Conservation (phyloP, 768 basidiomycete species). For the button mushroom (Agaricus bisporus) region DNA sequence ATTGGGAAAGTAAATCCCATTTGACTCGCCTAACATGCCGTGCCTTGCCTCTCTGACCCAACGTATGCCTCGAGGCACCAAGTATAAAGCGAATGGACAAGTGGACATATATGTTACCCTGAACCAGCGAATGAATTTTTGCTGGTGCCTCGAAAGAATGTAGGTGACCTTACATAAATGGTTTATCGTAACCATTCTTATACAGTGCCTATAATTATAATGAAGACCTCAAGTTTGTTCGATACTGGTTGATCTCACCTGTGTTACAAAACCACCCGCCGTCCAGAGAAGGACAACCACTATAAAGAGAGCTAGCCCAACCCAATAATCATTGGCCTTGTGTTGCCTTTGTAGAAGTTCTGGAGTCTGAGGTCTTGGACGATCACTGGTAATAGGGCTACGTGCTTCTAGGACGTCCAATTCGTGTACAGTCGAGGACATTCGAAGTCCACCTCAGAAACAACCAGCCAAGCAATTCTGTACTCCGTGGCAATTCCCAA, state of each 20-base stretch:
- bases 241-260: slow-evolving; percentile 56
- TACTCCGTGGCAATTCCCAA: no score
- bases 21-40: background rate
- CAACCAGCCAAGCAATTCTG: no score
- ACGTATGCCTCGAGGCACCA: slow-evolving; percentile 23
- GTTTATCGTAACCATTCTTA: slow-evolving; percentile 73
- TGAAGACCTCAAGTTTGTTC: background rate
- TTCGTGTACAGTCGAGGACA: no score
- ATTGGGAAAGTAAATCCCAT: background rate
- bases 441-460: no score
- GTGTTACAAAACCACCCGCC: slow-evolving; percentile 77
- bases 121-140: background rate
- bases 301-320: slow-evolving; percentile 66
- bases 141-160: background rate
- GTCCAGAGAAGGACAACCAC: slow-evolving; percentile 87
- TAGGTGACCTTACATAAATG: slow-evolving; percentile 66
- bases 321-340: slow-evolving; percentile 28
- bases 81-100: slow-evolving; percentile 56
- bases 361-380: background rate
- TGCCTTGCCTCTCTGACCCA: slow-evolving; percentile 13
- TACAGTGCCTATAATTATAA: slow-evolving; percentile 35
- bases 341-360: background rate
- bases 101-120: slow-evolving; percentile 77
- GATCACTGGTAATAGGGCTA: background rate
- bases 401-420: background rate